Evolutionary conservation across 2,329 filamentous ascomycete species (phyloP).

Genomic region (Fusarium pininemorale): DNA sequence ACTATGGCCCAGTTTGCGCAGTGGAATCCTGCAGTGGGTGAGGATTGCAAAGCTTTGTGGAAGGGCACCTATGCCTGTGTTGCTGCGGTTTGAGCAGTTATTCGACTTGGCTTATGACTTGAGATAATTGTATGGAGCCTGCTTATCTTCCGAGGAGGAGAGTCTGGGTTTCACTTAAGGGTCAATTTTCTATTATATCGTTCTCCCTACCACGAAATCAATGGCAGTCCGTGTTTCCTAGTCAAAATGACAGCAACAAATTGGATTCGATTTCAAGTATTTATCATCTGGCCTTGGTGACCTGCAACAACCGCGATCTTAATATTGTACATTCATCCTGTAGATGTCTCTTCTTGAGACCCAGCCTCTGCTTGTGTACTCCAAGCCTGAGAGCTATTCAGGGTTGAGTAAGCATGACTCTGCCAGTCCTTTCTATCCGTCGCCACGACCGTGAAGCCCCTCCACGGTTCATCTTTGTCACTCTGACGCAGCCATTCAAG

Average conservation of each 20-base stretch:
- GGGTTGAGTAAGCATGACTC: accelerated
- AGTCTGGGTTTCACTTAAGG: background rate
- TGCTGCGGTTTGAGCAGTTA: background rate
- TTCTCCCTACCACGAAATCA: accelerated
- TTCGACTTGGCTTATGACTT: accelerated
- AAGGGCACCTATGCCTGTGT: background rate
- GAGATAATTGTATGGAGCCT: accelerated
- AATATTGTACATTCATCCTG: too few species aligned
- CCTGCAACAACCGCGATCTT: too few species aligned
- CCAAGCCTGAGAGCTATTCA: accelerated
- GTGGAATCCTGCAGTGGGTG: background rate
- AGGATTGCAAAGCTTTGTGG: background rate
- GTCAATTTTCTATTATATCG: too few species aligned
- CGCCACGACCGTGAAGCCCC: background rate
- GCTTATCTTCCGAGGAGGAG: background rate
- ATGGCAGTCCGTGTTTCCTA: accelerated
- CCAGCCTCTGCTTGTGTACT: background rate
- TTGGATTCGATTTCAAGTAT: too few species aligned
- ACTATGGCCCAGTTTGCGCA: background rate
- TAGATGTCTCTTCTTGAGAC: background rate
- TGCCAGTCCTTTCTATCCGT: accelerated
- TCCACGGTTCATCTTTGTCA: background rate
- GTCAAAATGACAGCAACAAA: background rate
- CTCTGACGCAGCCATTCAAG: background rate
- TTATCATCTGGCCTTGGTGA: too few species aligned